Base-by-base conservation (phyloP, 192 early-diverging fungal genomes). In the Coemansia sp. region DNA sequence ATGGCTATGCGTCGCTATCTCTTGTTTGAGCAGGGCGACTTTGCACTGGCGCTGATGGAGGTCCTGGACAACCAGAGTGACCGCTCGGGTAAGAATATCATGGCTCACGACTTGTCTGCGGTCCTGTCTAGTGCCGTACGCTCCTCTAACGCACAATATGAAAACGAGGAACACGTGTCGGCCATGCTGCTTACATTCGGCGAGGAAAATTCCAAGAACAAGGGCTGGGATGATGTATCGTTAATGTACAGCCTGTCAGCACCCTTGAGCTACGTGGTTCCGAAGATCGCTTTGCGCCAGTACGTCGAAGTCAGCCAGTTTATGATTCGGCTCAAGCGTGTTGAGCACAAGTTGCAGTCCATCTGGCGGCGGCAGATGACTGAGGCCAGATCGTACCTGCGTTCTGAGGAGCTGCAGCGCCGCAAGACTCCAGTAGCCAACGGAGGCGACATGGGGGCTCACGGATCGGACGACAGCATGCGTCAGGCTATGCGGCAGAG, bases 141-240 rank as follows among this genome's bases (percentile, higher is more conserved):
- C 49, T 85, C 92, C 10, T 95, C 96, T 0, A 97, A 95, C 74
- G 93, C 91, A 8, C 94, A 95, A 67, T 88, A 89, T 59, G 94
- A 96, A 39, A 82, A 88, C 73, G 84, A 88, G 3, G 92, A 91
- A 34, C 87, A 93, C 56, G 65, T 94, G 4, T 64, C 92, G 10
- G 90, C 60, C 6, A 53, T 78, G 35, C 56, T 58, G 49, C 70
- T 78, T 40, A 53, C 70, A 2, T 64, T 74, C 18, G 22, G 44
- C 34, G 68, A 64, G n/a, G 59, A 86, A 78, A 86, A 87, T 18
- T 62, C 82, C 0, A 87, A 87, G 20, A 90, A 93, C 59, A 78
- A 78, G 50, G 93, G 93, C 0, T 99, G 96, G 97, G 95, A 98
- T 67, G 88, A 95, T 0, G 96, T 99, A 72, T 86, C 86, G n/a